Evolutionary conservation across 176 grass and related monocot species (phyloP).

Genomic region (Triticum turgidum): DNA sequence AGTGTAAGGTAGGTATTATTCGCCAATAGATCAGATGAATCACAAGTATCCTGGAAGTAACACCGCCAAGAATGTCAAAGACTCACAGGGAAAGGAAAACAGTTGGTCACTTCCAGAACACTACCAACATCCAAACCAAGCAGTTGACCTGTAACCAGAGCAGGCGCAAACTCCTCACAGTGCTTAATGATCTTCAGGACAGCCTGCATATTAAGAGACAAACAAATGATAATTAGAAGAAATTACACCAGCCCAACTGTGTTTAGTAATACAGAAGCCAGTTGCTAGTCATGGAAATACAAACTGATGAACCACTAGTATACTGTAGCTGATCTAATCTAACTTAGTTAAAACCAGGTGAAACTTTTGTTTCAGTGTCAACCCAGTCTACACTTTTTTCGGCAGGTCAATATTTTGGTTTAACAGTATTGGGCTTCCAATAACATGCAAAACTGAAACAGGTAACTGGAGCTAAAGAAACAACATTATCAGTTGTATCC

Average conservation of each 20-base stretch:
- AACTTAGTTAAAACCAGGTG: not conserved
- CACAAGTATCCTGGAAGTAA: slow-evolving; percentile 17
- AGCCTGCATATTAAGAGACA: slow-evolving; percentile 43
- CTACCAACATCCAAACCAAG: slow-evolving; percentile 99
- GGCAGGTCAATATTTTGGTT: not conserved
- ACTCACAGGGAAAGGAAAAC: slow-evolving; percentile 97
- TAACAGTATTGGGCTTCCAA: not conserved
- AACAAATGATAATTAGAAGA: slow-evolving; percentile 1
- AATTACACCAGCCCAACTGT: not conserved
- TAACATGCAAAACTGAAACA: not conserved
- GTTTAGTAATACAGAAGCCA: not conserved
- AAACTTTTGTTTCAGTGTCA: not conserved
- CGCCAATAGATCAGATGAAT: not conserved
- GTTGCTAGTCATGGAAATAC: not conserved
- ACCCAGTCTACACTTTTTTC: not conserved
- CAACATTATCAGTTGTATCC: not conserved
- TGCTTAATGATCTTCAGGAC: slow-evolving; percentile 97
- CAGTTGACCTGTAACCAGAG: slow-evolving; percentile 94
- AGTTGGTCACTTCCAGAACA: slow-evolving; percentile 97
- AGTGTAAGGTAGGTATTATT: slow-evolving; percentile 16
- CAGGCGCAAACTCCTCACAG: slow-evolving; percentile 91
- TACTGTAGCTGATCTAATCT: not conserved
- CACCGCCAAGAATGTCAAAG: not conserved
- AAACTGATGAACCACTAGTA: not conserved
- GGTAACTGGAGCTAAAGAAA: not conserved